phyloP scores from a whole-genome alignment of 2,329 filamentous ascomycete species.

The Aspergillus jensenii region DNA sequence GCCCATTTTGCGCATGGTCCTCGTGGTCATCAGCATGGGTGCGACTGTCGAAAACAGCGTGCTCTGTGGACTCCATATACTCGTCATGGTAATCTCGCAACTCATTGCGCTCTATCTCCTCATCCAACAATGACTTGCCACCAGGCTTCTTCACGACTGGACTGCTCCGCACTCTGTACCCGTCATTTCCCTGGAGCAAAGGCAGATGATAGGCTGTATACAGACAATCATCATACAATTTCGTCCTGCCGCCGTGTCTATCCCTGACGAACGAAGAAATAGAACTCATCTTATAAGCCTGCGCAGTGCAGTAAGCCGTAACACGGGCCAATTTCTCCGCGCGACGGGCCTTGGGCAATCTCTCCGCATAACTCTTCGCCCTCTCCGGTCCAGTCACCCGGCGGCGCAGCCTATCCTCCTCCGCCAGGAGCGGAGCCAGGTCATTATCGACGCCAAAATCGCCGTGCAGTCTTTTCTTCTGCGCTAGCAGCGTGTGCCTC shows the following conservation, averaged over 20 bases:
- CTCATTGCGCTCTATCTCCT: constrained; percentile 95
- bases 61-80: constrained; percentile 66
- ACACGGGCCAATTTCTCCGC: constrained; percentile 85
- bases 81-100: constrained; percentile 85
- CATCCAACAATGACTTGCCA: constrained; percentile 86
- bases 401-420: constrained; percentile 64
- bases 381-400: constrained; percentile 47
- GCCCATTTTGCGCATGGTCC: constrained; percentile 23
- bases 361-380: constrained; percentile 90
- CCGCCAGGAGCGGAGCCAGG: constrained; percentile 49
- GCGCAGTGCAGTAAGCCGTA: constrained; percentile 94
- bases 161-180: constrained; percentile 84
- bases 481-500: constrained; percentile 31
- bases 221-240: constrained; percentile 95
- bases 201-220: constrained; percentile 95
- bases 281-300: constrained; percentile 84
- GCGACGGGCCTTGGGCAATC: constrained; percentile 81
- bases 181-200: constrained; percentile 78
- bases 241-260: constrained; percentile 86
- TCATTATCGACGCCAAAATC: constrained; percentile 60
- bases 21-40: constrained; percentile 20
- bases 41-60: constrained; percentile 41
- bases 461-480: constrained; percentile 39
- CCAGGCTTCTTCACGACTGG: constrained; percentile 91
- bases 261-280: constrained; percentile 88